Evolutionary conservation across 768 basidiomycete species (phyloP), one percentile per base, ranked within the genome.

Genomic region (Suillus subaureus): DNA sequence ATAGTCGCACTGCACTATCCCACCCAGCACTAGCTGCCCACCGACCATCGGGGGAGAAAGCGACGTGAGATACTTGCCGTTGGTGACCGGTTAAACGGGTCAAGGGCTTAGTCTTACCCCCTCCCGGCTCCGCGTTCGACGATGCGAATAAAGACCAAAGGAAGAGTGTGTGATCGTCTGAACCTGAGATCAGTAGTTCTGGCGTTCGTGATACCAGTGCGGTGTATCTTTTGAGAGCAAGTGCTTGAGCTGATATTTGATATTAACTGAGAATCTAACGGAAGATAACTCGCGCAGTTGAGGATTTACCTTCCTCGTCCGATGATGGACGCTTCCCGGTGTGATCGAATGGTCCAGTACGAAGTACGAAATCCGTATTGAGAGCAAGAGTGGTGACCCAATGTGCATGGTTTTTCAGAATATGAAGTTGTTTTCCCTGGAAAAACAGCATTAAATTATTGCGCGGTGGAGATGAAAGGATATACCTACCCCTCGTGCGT

Each of bases 311-410:
- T 80, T 97, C 91, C 74, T 88, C 89, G 63, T 97, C 92, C 7
- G 90, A 90, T 8, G 84, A 78, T 0, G 95, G 92, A 63, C 83
- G 84, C 77, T 92, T 96, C 52, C 85, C 87, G 1, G 84, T 91
- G 70, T 97, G 93, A 75, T 98, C 96, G 71, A 92, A 99, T 0
- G 97, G 96, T 0, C 97, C 97, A 0, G 97, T 98, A 28, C 96
- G 89, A 5, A 97, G 84, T 33, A 97, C 88, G 72, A 96, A 97
- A 74, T 99, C 97, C 12, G 96, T 96, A 77, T 96, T 97, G 63
- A 98, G 83, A 4, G 97, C 89, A 52, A 99, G 87, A 0, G 96
- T 99, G 23, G 96, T 99, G 9, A 99, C 97, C 97, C 96, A 99
- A 73, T 99, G 97, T 0, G 96, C 97, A 71, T 99, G 97, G 67